Evolutionary conservation across 176 grass and related monocot species (phyloP), one percentile per base, ranked within the genome.

Genomic region (Avena sativa): DNA sequence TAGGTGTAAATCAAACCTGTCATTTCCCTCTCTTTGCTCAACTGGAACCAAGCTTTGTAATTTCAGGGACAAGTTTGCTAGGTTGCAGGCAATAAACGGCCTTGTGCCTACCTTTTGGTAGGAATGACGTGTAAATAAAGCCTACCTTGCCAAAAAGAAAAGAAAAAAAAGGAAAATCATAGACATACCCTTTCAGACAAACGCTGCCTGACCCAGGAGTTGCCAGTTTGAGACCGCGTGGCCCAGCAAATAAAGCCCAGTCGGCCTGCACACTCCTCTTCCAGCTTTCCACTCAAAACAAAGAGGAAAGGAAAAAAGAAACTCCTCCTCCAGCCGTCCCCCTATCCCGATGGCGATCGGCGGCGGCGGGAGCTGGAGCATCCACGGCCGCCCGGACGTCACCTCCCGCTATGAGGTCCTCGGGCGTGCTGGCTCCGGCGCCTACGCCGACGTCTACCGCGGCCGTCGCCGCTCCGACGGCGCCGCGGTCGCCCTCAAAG

Each of bases 401-500:
- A 85, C 92, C 9, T 85, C 86, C 79, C 86, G 79, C 79, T 98
- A 98, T 67, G 93, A 95, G 71, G 88, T 98, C 82, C 92, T 98
- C 65, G 87, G 90, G 28, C 87, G 85, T 44, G 91, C 95, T 13
- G 96, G 96, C 44, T 96, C 93, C 46, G 93, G 96, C 20, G 87
- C 96, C 11, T 98, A 98, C 80, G 93, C 96, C 9, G 96, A 98
- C 80, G 96, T 98, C 32, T 98, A 98, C 88, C 93, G 90, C 32
- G 93, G 84, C 69, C 92, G 92, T 71, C 96, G 96, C 70, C 93
- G 87, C 59, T 98, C 93, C 71, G 93, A 96, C 83, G 89, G 92
- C 51, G 84, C 93, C 46, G 2, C 46, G 4, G 93, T 96, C 46
- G 96, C 96, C 30, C 90, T 98, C 65, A 98, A 98, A 82, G 96